Evolutionary conservation across 768 basidiomycete species (phyloP), one percentile per base, ranked within the genome.

Genomic region (Collybia mongolica): DNA sequence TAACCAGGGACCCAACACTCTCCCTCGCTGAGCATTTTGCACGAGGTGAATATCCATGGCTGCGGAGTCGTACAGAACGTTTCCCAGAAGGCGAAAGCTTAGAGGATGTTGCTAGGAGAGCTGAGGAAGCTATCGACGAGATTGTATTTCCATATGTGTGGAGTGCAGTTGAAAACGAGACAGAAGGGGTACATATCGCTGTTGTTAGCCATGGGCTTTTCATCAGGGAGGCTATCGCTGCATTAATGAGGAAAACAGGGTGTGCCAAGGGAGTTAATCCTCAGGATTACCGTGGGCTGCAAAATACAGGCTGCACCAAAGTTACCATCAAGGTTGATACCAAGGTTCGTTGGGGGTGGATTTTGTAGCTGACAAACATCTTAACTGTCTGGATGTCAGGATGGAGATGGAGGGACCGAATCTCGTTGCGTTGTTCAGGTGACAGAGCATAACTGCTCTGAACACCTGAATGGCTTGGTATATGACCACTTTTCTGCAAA

Each of bases 121-220:
- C 87, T 1, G 70, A 74, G 26, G 62, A 65, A 32, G 76, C 72
- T 14, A 66, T 89, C 23, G 62, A 77, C 8, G 71, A 81, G 4
- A 59, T 84, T 15, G 60, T 89, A 7, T 58, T 86, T 57, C 79
- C 83, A 3, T 75, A 84, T 55, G 65, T 89, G n/a, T 54, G 68
- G 47, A 63, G 68, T 9, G 72, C 69, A 14, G 65, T 60, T 50
- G 59, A 66, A 38, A 70, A 71, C n/a, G 68, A 70, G 29, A 61
- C 51, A 40, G 60, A 69, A 35, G 72, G 73, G 28, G 55, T 75
- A 3, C 78, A 84, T 53, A 62, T 90, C 20, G 87, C 81, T 1
- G 57, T 91, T 35, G 82, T 90, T 41, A 89, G 88, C 65, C 90
- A 93, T 64, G 88, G 90, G 0, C 57, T 88, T 18, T 84, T 83